Base-by-base conservation (phyloP, 306 rosid species). In the Pyrus bretschneideri region DNA sequence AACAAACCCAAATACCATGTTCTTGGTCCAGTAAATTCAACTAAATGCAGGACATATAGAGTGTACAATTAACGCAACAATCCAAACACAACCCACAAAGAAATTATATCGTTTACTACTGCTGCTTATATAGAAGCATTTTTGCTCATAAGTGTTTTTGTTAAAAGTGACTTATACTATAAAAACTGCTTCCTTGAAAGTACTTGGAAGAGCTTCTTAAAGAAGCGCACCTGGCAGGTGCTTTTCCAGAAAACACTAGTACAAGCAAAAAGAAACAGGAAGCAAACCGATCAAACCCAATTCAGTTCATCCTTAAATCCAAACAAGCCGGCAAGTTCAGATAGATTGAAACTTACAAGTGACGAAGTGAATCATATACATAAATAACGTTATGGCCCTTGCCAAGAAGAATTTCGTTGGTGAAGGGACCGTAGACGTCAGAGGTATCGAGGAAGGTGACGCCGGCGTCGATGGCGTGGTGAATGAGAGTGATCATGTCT, bases 361-460 rank as follows among this genome's bases (percentile, higher is more conserved):
- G 40, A 35, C 9, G 40, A 33, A 4, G 15, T 9, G 2, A 29
- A 63, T 18, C 21, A 15, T 2, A 49, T 49, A 35, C 55, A 49
- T 15, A 49, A 49, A 6, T 2, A 49, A 49, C 55, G 2, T 4
- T 15, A 49, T 49, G 55, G 55, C 21, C 55, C 90, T 86, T 88
- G 73, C 87, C 87, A 21, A 88, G n/a, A 23, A 88, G 92, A 9
- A 86, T 17, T 73, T 88, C 88, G 44, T 88, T 84, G 78, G 90
- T 84, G 31, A 69, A 27, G 30, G 88, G 92, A 1, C 90, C 90
- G 71, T 85, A 88, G 38, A 83, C 0, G 18, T 88, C 89, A 9
- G 93, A 76, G 8, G 89, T 87, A 62, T 91, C 91, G 25, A 91
- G 90, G 72, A 82, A 82, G 4, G 91, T 87, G 67, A 91, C 86